These are phyloP conservation scores for Colletotrichum magnum DNA, from an alignment of 2,329 filamentous ascomycete species.

Conservation along the genomic window DNA sequence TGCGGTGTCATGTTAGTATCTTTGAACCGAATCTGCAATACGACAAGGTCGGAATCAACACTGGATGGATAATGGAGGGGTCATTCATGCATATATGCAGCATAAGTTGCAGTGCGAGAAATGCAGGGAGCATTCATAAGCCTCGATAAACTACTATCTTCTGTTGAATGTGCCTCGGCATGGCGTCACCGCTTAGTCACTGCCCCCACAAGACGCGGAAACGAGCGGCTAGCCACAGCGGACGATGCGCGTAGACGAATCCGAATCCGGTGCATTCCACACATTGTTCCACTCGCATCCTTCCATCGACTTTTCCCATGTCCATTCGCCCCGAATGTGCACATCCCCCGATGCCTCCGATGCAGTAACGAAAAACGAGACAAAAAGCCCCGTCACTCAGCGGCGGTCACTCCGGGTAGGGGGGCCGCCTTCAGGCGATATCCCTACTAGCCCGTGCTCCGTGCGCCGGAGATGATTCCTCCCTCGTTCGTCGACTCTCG, in stretches of 20 bases:
- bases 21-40: no score
- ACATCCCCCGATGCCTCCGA: neutral
- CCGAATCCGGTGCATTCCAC: no score
- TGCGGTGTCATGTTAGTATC: no score
- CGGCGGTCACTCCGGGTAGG: slow-evolving; percentile 13
- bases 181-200: slow-evolving; percentile 27
- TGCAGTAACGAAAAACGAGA: neutral
- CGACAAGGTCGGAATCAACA: no score
- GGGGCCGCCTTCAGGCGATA: slow-evolving; percentile 24
- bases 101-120: neutral
- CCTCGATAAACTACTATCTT: neutral
- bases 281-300: no score
- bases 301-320: neutral
- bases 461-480: slow-evolving; percentile 40
- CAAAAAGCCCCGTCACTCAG: neutral
- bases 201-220: slow-evolving; percentile 21
- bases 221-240: neutral
- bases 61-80: no score
- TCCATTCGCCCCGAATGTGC: neutral
- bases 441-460: slow-evolving; percentile 39
- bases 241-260: no score
- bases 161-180: slow-evolving; percentile 28
- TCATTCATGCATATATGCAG: neutral
- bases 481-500: slow-evolving; percentile 33
- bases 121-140: neutral